Conservation (phyloP, 441 rosid genomes). For the Adansonia grandidieri region DNA sequence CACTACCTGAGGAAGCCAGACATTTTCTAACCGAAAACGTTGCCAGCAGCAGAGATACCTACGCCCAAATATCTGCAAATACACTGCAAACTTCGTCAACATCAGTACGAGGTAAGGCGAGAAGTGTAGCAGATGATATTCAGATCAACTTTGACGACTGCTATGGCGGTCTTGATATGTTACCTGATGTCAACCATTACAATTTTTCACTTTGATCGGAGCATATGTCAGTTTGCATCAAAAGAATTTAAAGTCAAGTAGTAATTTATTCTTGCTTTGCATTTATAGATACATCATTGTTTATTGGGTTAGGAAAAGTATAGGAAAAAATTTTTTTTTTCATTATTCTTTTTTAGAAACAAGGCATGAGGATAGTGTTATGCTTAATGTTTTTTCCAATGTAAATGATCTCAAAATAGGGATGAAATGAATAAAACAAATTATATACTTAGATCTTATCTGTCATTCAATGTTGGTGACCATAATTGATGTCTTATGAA, state of each 20-base stretch:
- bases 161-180: slow-evolving; percentile 40
- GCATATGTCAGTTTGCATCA: background rate
- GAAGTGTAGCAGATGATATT: slow-evolving; percentile 21
- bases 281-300: background rate
- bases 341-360: background rate
- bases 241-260: background rate
- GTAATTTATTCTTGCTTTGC: background rate
- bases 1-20: background rate
- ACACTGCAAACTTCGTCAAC: background rate
- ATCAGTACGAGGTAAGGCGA: slow-evolving; percentile 15
- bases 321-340: background rate
- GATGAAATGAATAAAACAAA: no score
- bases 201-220: slow-evolving; percentile 22
- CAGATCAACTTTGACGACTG: slow-evolving; percentile 38
- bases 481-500: no score
- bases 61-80: slow-evolving; percentile 12
- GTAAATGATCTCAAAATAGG: no score
- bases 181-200: slow-evolving; percentile 40
- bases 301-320: background rate
- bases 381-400: no score
- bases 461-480: no score
- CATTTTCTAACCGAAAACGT: slow-evolving; percentile 2
- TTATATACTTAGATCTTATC: no score
- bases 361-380: background rate
- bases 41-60: background rate